Conservation (phyloP, 176 grass and related monocot genomes). For the Stipa capillata region DNA sequence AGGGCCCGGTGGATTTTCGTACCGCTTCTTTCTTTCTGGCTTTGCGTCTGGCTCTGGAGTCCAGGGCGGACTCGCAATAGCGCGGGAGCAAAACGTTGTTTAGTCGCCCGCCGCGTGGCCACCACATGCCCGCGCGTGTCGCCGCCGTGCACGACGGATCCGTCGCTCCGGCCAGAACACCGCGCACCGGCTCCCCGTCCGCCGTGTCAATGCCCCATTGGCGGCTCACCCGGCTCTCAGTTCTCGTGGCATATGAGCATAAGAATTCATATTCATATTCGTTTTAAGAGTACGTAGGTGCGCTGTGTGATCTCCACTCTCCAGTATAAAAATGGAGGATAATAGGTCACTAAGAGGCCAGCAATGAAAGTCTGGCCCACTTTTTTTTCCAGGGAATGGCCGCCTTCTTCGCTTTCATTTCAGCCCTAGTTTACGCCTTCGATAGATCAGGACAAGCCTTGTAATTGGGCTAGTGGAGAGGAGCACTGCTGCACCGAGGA, state of each 20-base stretch:
- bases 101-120: slow-evolving; percentile 31
- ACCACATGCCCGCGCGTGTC: not conserved
- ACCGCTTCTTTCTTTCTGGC: no score
- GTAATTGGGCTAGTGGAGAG: no score
- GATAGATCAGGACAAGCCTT: no score
- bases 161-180: not conserved
- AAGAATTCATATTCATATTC: no score
- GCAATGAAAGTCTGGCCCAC: slow-evolving; percentile 29
- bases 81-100: not conserved
- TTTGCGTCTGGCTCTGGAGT: slow-evolving; percentile 1
- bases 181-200: not conserved
- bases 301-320: not conserved
- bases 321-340: no score
- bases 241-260: no score
- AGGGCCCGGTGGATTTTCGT: slow-evolving; percentile 11
- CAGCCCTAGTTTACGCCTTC: not conserved
- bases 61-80: slow-evolving; percentile 32
- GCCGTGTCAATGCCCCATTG: slow-evolving; percentile 5
- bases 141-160: slow-evolving; percentile 9
- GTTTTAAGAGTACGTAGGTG: no score
- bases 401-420: not conserved
- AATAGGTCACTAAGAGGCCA: not conserved
- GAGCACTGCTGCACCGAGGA: not conserved
- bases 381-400: not conserved
- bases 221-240: no score